Percentiles rank a stretch among this genome's conserved stretches.
These are phyloP conservation scores for Coniferiporia sulphurascens DNA, from an alignment of 1,284 basidiomycete genomes.

Conservation along the genomic window DNA sequence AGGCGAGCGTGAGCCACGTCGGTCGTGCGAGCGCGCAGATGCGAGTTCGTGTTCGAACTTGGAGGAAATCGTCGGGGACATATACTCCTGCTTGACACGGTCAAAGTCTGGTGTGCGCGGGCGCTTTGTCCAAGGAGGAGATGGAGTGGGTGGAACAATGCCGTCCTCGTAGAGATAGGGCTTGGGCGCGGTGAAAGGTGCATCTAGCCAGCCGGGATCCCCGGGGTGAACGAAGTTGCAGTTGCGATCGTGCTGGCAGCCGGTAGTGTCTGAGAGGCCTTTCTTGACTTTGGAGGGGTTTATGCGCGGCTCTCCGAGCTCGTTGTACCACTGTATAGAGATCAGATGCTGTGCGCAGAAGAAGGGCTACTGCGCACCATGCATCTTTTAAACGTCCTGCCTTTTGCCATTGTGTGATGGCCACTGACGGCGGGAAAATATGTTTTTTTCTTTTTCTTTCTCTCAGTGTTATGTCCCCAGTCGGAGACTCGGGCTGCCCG, in stretches of 20 bases:
- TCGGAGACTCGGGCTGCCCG: too few relatives aligned
- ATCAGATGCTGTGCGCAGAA: neutral
- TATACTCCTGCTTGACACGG: constrained; percentile 7
- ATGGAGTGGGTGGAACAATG: constrained; percentile 1
- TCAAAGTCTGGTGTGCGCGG: neutral
- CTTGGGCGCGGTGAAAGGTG: neutral
- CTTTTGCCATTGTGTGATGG: neutral
- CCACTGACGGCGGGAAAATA: neutral
- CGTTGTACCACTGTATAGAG: constrained; percentile 14
- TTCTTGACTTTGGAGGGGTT: constrained; percentile 4
- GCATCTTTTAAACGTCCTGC: neutral
- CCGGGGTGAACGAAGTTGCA: constrained; percentile 13
- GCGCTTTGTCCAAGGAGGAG: neutral
- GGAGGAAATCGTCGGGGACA: neutral
- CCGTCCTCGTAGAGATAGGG: neutral
- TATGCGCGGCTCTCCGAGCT: constrained; percentile 10
- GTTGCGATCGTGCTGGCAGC: neutral
- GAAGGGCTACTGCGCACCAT: neutral
- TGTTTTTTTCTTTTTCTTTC: too few relatives aligned
- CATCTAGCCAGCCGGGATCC: constrained; percentile 1
- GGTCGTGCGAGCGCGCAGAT: neutral
- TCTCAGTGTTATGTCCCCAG: too few relatives aligned
- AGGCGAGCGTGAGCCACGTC: too few relatives aligned
- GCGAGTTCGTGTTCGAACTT: neutral
- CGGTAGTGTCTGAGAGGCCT: neutral